Base-by-base conservation (phyloP, 768 basidiomycete species). In the Nidula microcarpa region DNA sequence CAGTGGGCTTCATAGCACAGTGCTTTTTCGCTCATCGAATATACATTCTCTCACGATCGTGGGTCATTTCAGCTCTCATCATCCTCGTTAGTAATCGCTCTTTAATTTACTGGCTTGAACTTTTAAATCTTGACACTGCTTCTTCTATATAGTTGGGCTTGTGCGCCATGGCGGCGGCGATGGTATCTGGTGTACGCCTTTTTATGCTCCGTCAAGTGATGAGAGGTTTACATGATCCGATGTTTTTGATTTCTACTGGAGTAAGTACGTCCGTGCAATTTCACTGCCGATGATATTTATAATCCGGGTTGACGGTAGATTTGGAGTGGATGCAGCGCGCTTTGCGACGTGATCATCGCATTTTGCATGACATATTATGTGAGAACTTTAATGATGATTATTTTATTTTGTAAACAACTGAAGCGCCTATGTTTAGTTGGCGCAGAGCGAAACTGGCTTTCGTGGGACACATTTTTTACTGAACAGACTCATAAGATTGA, bases 261-360 rank as follows among this genome's bases (percentile, higher is more conserved):
- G 44, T 46, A 6, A 46, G 44, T 23, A 14, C 14, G 4, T 18
- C 10, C 13, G 9, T 14, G 39, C 16, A 13, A 17, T 41, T 46
- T 10, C 23, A 46, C 23, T 11, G 14, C 13, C 3, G 14, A 46
- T 14, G 10, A 46, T 6, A n/a, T 41, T 41, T 41, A 11, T 46
- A 46, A 14, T 10, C 4, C 44, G 11, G 4, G 4, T 46, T 14
- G 3, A 10, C 23, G 7, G 4, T 46, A 46, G 44, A n/a, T 46
- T 18, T 73, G 72, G 72, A 65, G 68, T 53, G 64, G 64, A n/a
- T 55, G 59, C 33, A 66, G 63, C 8, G 68, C 69, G 6, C 35
- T 65, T 1, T 70, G 69, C 34, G 72, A 73, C 50, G 50, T 67
- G 1, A 17, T 60, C 7, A 71, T 73, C 41, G 69, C 66, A 0